A percentile compares a stretch with the other conserved stretches of the same genome.
Evolutionary conservation across 2,329 filamentous ascomycete genomes (phyloP).

Genomic region (Aureobasidium namibiae): DNA sequence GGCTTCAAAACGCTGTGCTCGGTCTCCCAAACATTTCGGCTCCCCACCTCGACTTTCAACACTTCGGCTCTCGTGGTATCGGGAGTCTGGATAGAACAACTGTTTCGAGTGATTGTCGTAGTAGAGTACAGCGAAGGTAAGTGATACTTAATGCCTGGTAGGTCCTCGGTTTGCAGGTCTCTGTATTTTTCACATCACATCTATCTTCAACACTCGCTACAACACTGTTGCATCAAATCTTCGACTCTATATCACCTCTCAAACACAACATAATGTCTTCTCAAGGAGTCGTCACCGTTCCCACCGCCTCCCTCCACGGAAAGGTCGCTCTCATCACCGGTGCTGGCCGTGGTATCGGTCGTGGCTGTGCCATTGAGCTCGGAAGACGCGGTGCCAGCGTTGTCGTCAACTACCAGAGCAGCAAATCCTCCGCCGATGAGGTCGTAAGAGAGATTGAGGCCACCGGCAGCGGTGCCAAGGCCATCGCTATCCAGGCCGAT

Average conservation of each 20-base stretch:
- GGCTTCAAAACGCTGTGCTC: conserved; percentile 2
- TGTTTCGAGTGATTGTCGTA: not conserved
- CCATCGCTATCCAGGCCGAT: conserved; percentile 52
- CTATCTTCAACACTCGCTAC: not conserved
- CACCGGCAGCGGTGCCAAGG: conserved; percentile 41
- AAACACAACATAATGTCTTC: conserved; percentile 12
- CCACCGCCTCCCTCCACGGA: conserved; percentile 42
- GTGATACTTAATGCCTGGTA: not conserved
- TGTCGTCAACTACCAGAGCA: conserved; percentile 57
- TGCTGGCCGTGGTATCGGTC: conserved; percentile 57
- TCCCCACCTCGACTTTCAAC: conserved; percentile 9
- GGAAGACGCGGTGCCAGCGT: conserved; percentile 56
- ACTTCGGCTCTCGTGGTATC: conserved; percentile 9
- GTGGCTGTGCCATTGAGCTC: conserved; percentile 59
- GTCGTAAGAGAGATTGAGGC: conserved; percentile 39
- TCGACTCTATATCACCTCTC: not conserved
- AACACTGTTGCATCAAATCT: not conserved
- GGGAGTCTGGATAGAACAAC: not conserved
- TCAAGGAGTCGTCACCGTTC: conserved; percentile 28
- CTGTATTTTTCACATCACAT: not conserved
- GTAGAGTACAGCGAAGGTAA: not conserved
- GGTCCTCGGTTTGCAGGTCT: not conserved
- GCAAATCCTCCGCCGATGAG: conserved; percentile 41
- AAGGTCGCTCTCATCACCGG: conserved; percentile 56
- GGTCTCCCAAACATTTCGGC: conserved; percentile 11